These are phyloP conservation scores for Malassezia globosa DNA, from an alignment of 1,284 basidiomycete species.

Conservation along the genomic window DNA sequence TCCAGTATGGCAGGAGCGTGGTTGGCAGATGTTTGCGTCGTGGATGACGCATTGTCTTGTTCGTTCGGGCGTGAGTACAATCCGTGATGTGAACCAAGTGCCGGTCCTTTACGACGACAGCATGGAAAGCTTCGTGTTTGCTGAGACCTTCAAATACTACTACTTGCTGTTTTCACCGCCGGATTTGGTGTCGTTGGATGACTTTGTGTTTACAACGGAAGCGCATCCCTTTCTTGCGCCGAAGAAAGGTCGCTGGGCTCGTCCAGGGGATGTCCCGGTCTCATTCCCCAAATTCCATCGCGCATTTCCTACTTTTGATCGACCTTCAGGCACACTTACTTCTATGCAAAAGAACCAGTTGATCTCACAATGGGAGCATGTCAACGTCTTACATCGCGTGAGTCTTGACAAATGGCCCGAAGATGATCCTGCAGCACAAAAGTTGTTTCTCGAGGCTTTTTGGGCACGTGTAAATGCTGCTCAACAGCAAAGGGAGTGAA, in stretches of 20 bases:
- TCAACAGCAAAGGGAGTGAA: too few species aligned
- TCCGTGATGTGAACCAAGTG: conserved; percentile 48
- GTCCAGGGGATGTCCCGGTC: conserved; percentile 17
- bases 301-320: conserved; percentile 13
- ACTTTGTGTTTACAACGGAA: conserved; percentile 53
- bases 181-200: conserved; percentile 52
- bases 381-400: too few species aligned
- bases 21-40: conserved; percentile 55
- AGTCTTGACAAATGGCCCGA: too few species aligned
- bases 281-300: background rate
- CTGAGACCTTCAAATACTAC: conserved; percentile 52
- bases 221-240: conserved; percentile 43
- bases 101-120: conserved; percentile 45
- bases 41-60: conserved; percentile 51
- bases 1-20: conserved; percentile 52
- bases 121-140: conserved; percentile 54
- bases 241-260: conserved; percentile 25
- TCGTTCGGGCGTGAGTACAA: conserved; percentile 48
- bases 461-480: too few species aligned
- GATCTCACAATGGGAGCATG: too few species aligned
- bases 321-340: conserved; percentile 30
- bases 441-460: too few species aligned
- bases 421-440: too few species aligned
- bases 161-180: conserved; percentile 51
- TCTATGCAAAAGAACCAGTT: conserved; percentile 33